Evolutionary conservation across 805 yeast genomes (phyloP), one percentile per base, ranked within the genome.

Genomic region (Lipomyces orientalis): DNA sequence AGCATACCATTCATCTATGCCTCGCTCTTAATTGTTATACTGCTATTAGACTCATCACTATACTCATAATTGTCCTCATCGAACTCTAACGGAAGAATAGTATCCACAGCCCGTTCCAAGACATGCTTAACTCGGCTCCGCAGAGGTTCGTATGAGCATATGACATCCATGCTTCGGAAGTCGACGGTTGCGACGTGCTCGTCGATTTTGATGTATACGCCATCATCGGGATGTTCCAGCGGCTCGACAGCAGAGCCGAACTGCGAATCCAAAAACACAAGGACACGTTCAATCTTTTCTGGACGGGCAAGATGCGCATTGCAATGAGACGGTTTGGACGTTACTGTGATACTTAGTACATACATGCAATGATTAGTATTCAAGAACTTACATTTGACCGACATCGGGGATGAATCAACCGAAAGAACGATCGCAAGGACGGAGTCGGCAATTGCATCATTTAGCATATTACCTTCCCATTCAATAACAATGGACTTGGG

Each of bases 361-460:
- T 0, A 2, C 54, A 46, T 39, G 39, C 22, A 9, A 8, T 6
- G 35, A 31, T 6, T n/a, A 43, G 46, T 19, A 43, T n/a, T 35
- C 16, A 12, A 54, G 31, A 7, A 55, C 68, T 16, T 58, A 9
- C 68, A 65, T 76, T 94, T 95, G 35, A 95, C 97, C 6, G 98
- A 91, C 1, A 97, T 97, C 10, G 97, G 97, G 0, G 97, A 88
- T 0, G 97, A 89, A 76, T 95, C 99, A 54, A 94, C 95, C 57
- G 97, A 91, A 79, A 94, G 84, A 39, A 95, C 78, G 51, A 95
- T 92, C 0, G 98, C 97, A 66, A 95, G 86, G 0, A 93, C 90
- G 16, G 97, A 89, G 75, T 95, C 99, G 0, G 99, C 99, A 70
- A 95, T 86, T 0, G 97, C 89, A 75, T 95, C 99, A 68, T 90